phyloP scores from a whole-genome alignment of 306 rosid genomes.

The Heteromeles arbutifolia region DNA sequence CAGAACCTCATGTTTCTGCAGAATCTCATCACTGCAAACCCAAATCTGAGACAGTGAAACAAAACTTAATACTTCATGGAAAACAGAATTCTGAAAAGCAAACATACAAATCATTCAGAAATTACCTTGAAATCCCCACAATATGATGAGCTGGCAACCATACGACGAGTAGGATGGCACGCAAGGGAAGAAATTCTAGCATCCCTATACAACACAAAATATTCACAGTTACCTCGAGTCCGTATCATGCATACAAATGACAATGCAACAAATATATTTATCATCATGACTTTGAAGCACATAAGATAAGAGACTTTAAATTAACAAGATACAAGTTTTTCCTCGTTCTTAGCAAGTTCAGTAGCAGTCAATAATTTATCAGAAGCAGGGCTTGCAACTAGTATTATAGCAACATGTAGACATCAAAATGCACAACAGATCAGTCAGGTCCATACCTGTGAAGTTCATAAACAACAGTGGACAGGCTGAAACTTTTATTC shows the following conservation, averaged over 20 bases:
- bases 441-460: slow-evolving; percentile 53
- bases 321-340: background rate
- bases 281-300: slow-evolving; percentile 3
- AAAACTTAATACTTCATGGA: slow-evolving; percentile 4
- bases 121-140: slow-evolving; percentile 96
- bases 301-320: background rate
- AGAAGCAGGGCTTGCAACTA: background rate
- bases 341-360: background rate
- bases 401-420: background rate
- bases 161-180: slow-evolving; percentile 61
- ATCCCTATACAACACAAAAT: slow-evolving; percentile 47
- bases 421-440: background rate
- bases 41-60: slow-evolving; percentile 58
- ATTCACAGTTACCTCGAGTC: slow-evolving; percentile 3
- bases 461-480: slow-evolving; percentile 86
- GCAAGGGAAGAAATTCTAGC: slow-evolving; percentile 68
- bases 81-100: background rate
- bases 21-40: slow-evolving; percentile 56
- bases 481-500: slow-evolving; percentile 51
- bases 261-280: background rate
- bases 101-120: background rate
- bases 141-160: slow-evolving; percentile 81
- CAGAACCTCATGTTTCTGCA: slow-evolving; percentile 32
- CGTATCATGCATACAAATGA: slow-evolving; percentile 7
- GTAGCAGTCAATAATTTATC: background rate